Evolutionary conservation across 2,329 filamentous ascomycete genomes (phyloP).

Genomic region (Pseudogymnoascus sp.): DNA sequence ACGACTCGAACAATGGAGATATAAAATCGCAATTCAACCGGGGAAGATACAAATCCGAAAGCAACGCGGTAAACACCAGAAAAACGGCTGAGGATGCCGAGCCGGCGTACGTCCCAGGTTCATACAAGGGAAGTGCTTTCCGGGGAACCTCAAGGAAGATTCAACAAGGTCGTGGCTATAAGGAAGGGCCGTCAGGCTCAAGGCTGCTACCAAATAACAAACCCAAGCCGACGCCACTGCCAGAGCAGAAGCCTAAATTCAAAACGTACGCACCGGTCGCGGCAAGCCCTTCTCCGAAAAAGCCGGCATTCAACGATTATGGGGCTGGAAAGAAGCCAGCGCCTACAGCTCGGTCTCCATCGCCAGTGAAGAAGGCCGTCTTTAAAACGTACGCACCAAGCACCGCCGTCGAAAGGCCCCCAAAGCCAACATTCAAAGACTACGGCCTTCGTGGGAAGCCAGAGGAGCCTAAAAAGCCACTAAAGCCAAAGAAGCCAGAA

Average conservation of each 20-base stretch:
- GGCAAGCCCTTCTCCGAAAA: neutral
- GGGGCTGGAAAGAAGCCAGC: neutral
- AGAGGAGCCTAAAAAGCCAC: neutral
- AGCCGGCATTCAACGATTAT: neutral
- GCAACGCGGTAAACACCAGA: neutral
- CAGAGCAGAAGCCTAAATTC: neutral
- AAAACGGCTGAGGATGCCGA: neutral
- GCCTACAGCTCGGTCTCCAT: neutral
- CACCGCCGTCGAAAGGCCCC: neutral
- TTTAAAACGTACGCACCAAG: neutral
- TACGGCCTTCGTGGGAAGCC: neutral
- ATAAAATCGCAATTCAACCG: neutral
- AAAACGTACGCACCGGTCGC: neutral
- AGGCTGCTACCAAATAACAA: neutral
- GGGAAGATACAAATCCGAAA: neutral
- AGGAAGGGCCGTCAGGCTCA: neutral
- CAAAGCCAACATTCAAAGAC: neutral
- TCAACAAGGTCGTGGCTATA: neutral
- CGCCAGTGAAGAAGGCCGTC: neutral
- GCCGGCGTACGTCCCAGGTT: neutral
- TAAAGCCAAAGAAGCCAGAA: neutral
- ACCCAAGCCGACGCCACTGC: neutral
- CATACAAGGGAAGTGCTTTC: neutral
- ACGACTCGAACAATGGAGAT: neutral
- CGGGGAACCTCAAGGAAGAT: neutral